A percentile compares a stretch with the other conserved stretches of the same genome.
These are phyloP conservation scores for Fraxinus albicans DNA, from an alignment of 305 asterid species.

Conservation along the genomic window DNA sequence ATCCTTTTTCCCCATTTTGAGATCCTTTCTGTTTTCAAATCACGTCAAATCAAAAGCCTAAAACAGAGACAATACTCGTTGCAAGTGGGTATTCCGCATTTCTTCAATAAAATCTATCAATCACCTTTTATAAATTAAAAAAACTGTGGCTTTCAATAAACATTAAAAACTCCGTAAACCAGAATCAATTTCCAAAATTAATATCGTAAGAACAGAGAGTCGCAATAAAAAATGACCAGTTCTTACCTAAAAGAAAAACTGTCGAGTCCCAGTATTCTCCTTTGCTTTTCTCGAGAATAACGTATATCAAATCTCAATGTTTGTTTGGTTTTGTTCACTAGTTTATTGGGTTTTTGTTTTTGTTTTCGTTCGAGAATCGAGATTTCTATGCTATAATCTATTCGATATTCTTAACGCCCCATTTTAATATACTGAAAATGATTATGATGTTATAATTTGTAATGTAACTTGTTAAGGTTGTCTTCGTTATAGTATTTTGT, in stretches of 20 bases:
- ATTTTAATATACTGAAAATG: too few species aligned
- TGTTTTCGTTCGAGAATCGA: slow-evolving; percentile 21
- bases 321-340: slow-evolving; percentile 15
- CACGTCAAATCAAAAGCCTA: slow-evolving; percentile 13
- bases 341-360: slow-evolving; percentile 25
- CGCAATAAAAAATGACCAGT: neutral
- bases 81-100: neutral
- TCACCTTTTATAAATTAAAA: slow-evolving; percentile 6
- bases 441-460: too few species aligned
- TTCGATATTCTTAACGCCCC: slow-evolving; percentile 27
- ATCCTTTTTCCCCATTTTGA: neutral
- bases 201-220: neutral
- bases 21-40: slow-evolving; percentile 23
- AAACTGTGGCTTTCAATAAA: neutral
- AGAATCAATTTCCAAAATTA: neutral
- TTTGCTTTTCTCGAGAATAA: slow-evolving; percentile 13
- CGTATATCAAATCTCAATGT: slow-evolving; percentile 12
- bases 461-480: too few species aligned
- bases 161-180: neutral
- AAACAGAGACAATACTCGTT: neutral
- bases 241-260: slow-evolving; percentile 34
- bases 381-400: slow-evolving; percentile 25
- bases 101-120: neutral
- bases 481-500: too few species aligned
- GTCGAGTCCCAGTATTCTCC: slow-evolving; percentile 18